These are phyloP conservation scores for Boletus smithii DNA, from an alignment of 1,284 basidiomycete species.

Conservation along the genomic window DNA sequence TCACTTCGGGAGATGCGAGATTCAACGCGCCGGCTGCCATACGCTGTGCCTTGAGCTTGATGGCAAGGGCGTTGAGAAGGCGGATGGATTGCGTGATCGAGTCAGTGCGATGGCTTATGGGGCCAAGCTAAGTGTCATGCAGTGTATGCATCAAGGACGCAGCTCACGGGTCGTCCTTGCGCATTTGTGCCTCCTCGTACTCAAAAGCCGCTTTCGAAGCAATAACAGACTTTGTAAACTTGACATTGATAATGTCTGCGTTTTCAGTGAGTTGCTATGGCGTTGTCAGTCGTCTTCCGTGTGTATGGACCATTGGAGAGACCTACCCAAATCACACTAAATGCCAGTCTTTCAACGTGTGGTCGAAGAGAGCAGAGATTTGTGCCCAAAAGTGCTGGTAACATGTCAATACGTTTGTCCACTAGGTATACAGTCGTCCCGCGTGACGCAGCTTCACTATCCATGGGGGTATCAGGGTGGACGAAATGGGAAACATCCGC, in stretches of 20 bases:
- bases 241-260: slow-evolving; percentile 86
- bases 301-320: not conserved
- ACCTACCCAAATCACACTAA: slow-evolving; percentile 93
- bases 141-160: not conserved
- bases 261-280: slow-evolving; percentile 78
- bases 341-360: slow-evolving; percentile 91
- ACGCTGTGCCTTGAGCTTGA: slow-evolving; percentile 81
- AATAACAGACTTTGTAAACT: slow-evolving; percentile 96
- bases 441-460: slow-evolving; percentile 90
- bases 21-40: slow-evolving; percentile 96
- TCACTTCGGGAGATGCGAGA: slow-evolving; percentile 96
- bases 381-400: slow-evolving; percentile 91
- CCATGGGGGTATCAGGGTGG: slow-evolving; percentile 92
- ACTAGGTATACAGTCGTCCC: slow-evolving; percentile 99
- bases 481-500: slow-evolving; percentile 99
- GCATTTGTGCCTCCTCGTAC: slow-evolving; percentile 92
- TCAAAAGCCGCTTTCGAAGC: slow-evolving; percentile 97
- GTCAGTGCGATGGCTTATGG: slow-evolving; percentile 67
- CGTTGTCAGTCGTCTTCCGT: slow-evolving; percentile 1
- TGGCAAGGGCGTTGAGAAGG: slow-evolving; percentile 84
- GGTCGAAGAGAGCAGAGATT: slow-evolving; percentile 95
- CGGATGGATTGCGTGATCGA: slow-evolving; percentile 87
- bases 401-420: slow-evolving; percentile 99
- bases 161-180: slow-evolving; percentile 87
- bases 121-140: not conserved